phyloP scores from a whole-genome alignment of 2,329 filamentous ascomycete species.

The Talaromyces sp. region DNA sequence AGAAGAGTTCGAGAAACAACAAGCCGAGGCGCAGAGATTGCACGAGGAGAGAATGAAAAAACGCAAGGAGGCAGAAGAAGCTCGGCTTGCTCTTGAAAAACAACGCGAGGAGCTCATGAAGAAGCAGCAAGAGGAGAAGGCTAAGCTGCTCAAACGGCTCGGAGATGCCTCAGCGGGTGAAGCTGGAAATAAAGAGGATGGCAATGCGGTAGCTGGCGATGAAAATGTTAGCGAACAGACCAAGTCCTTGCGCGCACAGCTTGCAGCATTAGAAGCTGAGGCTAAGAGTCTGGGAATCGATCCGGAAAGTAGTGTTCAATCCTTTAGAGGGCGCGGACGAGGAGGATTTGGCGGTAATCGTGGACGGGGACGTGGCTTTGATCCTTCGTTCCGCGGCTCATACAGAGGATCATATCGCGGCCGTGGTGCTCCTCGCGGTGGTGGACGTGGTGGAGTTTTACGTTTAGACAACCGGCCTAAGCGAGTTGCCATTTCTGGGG shows the following conservation, averaged over 20 bases:
- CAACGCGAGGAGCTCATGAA: conserved; percentile 48
- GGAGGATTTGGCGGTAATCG: conserved; percentile 30
- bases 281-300: conserved; percentile 51
- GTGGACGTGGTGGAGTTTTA: conserved; percentile 46
- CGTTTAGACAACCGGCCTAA: conserved; percentile 56
- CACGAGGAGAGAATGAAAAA: conserved; percentile 52
- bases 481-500: conserved; percentile 48
- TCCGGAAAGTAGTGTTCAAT: conserved; percentile 28
- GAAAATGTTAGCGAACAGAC: conserved; percentile 45
- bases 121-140: conserved; percentile 53
- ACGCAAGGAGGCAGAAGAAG: conserved; percentile 48
- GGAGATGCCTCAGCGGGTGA: conserved; percentile 24
- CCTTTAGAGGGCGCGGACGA: conserved; percentile 24
- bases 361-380: conserved; percentile 40
- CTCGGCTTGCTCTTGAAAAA: conserved; percentile 49
- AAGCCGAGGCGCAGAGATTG: conserved; percentile 53
- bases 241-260: conserved; percentile 49
- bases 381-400: conserved; percentile 35
- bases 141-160: conserved; percentile 46
- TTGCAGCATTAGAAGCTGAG: conserved; percentile 53
- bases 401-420: conserved; percentile 41
- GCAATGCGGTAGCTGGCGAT: conserved; percentile 22
- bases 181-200: conserved; percentile 11
- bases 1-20: conserved; percentile 51
- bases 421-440: conserved; percentile 33